phyloP scores from a whole-genome alignment of 2,329 filamentous ascomycete species.

The Phaeoacremonium minimum region DNA sequence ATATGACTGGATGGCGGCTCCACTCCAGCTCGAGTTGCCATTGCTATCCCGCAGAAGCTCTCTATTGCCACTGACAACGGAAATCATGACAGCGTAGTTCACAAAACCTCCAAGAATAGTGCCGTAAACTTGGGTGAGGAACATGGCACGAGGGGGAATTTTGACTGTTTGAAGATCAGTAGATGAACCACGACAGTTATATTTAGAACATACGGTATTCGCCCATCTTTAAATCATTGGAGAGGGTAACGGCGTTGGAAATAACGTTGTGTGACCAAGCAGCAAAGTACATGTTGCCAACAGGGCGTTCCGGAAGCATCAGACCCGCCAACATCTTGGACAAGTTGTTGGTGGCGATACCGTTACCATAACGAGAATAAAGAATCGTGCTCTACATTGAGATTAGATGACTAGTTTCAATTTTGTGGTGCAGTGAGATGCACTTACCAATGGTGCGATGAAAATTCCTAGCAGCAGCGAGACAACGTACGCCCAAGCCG shows the following conservation, averaged over 20 bases:
- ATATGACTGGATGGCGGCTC: conserved; percentile 43
- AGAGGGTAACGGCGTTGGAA: conserved; percentile 41
- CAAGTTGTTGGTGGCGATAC: conserved; percentile 54
- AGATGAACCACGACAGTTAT: background rate
- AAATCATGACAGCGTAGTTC: conserved; percentile 53
- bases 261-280: conserved; percentile 57
- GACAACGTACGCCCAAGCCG: conserved; percentile 42
- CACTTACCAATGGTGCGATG: conserved; percentile 44
- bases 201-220: conserved; percentile 49
- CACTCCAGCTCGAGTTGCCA: conserved; percentile 48
- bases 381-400: conserved; percentile 40
- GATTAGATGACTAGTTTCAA: conserved; percentile 6
- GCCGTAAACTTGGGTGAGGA: conserved; percentile 50
- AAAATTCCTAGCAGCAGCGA: conserved; percentile 36
- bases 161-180: conserved; percentile 33
- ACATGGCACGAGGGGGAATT: conserved; percentile 50
- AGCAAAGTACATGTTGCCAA: conserved; percentile 56
- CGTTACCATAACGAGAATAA: conserved; percentile 49
- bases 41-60: conserved; percentile 38
- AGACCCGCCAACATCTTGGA: conserved; percentile 54
- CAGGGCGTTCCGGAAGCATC: conserved; percentile 41
- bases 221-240: conserved; percentile 52
- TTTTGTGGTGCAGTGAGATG: background rate
- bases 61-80: conserved; percentile 44
- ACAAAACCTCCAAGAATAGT: conserved; percentile 48